phyloP scores from a whole-genome alignment of 352 stramenopile species.

The Phytophthora meadii region DNA sequence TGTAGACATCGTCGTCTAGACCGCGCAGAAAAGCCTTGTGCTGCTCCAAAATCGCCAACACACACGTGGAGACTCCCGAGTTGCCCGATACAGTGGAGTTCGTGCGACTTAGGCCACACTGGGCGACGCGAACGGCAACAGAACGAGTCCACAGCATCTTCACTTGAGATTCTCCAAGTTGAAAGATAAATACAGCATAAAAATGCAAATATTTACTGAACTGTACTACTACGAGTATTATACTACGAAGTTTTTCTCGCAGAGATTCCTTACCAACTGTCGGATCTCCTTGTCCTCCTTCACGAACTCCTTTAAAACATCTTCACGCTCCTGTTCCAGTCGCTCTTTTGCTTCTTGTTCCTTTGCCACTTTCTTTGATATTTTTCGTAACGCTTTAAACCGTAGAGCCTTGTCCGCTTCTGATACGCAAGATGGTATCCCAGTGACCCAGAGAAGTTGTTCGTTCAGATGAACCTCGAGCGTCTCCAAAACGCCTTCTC shows the following conservation, averaged over 20 bases:
- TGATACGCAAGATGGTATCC: constrained; percentile 3
- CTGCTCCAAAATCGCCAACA: constrained; percentile 72
- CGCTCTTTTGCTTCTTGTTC: constrained; percentile 24
- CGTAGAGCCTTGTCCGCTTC: constrained; percentile 10
- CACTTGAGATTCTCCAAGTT: too few relatives aligned
- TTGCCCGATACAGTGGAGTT: constrained; percentile 20
- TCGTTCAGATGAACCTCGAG: constrained; percentile 25
- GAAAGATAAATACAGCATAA: too few relatives aligned
- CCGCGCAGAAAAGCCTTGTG: constrained; percentile 58
- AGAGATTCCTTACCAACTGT: constrained; percentile 7
- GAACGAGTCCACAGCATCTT: constrained; percentile 1
- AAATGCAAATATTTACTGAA: too few relatives aligned
- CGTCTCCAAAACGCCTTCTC: constrained; percentile 16
- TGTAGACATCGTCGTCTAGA: constrained; percentile 68
- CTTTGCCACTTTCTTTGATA: constrained; percentile 21
- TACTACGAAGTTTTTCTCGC: neutral
- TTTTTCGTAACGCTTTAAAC: constrained; percentile 16
- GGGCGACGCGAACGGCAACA: neutral
- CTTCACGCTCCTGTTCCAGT: constrained; percentile 14
- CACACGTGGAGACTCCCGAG: constrained; percentile 41
- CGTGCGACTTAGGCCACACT: neutral
- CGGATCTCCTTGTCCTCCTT: constrained; percentile 11
- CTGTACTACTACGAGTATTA: too few relatives aligned
- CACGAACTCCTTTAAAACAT: constrained; percentile 9
- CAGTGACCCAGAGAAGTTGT: constrained; percentile 25